Percentiles rank a stretch among this genome's conserved stretches.
These are phyloP conservation scores for Neoboletus magnificus DNA, from an alignment of 768 basidiomycete genomes.

Conservation along the genomic window DNA sequence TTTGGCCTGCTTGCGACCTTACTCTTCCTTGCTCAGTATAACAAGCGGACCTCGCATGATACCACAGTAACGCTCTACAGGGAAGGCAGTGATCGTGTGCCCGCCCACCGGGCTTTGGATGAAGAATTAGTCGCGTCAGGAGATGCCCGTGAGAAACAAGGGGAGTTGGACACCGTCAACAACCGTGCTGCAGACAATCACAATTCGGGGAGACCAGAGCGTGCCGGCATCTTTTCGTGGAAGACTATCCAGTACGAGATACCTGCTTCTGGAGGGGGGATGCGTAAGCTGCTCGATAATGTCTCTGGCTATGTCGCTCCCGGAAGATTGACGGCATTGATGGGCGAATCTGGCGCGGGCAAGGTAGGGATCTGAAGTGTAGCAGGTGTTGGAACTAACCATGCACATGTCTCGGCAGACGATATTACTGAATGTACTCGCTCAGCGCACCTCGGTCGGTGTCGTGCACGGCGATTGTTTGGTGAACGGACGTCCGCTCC, in stretches of 20 bases:
- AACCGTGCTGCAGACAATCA: neutral
- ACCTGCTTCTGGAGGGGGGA: constrained; percentile 31
- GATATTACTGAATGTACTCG: constrained; percentile 56
- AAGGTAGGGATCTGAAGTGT: constrained; percentile 15
- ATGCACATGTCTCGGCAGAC: constrained; percentile 35
- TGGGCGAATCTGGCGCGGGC: constrained; percentile 41
- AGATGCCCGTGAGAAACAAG: neutral
- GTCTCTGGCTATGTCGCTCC: constrained; percentile 50
- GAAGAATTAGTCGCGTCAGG: constrained; percentile 11
- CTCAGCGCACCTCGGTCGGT: constrained; percentile 46
- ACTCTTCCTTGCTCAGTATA: constrained; percentile 37
- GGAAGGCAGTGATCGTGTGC: neutral
- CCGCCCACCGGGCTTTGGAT: constrained; percentile 5
- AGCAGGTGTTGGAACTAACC: neutral
- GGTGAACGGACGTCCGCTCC: constrained; percentile 53
- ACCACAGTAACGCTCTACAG: constrained; percentile 31
- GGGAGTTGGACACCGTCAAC: no score
- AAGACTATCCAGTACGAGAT: constrained; percentile 65
- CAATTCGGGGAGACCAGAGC: constrained; percentile 14
- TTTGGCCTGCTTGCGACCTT: constrained; percentile 36
- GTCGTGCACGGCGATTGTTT: constrained; percentile 49
- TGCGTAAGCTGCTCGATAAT: constrained; percentile 44
- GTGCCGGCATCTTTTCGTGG: constrained; percentile 75
- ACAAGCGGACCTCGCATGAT: constrained; percentile 27
- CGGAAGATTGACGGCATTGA: constrained; percentile 49